Conservation (phyloP, 1,284 basidiomycete species). For the Tylopilus orsonianus region DNA sequence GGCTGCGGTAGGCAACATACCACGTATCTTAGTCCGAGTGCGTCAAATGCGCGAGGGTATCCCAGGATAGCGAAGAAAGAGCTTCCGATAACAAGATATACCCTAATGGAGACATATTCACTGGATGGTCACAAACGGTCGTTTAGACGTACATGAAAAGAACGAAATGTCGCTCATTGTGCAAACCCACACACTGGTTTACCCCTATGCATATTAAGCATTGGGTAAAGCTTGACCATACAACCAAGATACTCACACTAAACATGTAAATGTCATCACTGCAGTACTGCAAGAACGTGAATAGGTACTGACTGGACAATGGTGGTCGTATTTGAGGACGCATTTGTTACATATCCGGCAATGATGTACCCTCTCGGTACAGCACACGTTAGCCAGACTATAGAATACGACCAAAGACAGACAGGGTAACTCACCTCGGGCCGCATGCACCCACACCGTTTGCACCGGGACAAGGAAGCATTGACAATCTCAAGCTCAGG, state of each 20-base stretch:
- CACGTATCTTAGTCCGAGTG: conserved; percentile 52
- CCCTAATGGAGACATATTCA: conserved; percentile 45
- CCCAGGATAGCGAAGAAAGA: conserved; percentile 61
- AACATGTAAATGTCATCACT: conserved; percentile 4
- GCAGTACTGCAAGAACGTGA: not conserved
- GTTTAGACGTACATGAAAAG: conserved; percentile 74
- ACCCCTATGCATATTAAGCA: conserved; percentile 64
- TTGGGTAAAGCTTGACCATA: not conserved
- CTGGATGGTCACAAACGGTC: not conserved
- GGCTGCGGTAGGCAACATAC: conserved; percentile 34
- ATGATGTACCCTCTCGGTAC: conserved; percentile 84
- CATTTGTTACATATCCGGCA: conserved; percentile 93
- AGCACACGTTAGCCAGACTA: conserved; percentile 14
- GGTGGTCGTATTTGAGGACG: conserved; percentile 93
- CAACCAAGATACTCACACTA: conserved; percentile 26
- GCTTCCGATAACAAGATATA: conserved; percentile 68
- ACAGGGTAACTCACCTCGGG: conserved; percentile 69
- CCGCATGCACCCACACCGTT: conserved; percentile 67
- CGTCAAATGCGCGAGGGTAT: conserved; percentile 53
- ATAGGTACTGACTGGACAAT: conserved; percentile 73
- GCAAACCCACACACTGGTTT: conserved; percentile 93
- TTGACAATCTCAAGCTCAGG: conserved; percentile 49
- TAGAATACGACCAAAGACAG: not conserved
- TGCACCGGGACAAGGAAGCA: conserved; percentile 60
- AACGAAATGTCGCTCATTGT: conserved; percentile 96